Evolutionary conservation across 768 basidiomycete genomes (phyloP).

Genomic region (Lyophyllum decastes): DNA sequence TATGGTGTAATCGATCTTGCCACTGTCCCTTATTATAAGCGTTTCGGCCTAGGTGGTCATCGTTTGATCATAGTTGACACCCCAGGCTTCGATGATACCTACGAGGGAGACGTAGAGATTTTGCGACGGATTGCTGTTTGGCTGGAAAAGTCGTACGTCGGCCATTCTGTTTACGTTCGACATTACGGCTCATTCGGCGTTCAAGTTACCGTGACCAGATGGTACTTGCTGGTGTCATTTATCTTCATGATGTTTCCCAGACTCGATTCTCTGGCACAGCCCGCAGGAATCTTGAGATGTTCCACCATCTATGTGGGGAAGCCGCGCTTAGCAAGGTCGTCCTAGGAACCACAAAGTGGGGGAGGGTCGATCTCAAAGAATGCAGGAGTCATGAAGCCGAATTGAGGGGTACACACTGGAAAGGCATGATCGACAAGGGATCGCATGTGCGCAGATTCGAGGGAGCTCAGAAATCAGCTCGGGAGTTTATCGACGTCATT

Average conservation of each 20-base stretch:
- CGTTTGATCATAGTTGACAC: slow-evolving; percentile 22
- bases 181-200: background rate
- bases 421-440: background rate
- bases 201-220: background rate
- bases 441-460: background rate
- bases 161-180: background rate
- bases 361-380: background rate
- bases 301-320: slow-evolving; percentile 5
- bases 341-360: background rate
- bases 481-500: background rate
- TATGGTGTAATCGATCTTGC: background rate
- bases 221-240: slow-evolving; percentile 7
- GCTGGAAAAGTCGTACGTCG: slow-evolving; percentile 9
- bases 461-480: background rate
- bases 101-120: slow-evolving; percentile 17
- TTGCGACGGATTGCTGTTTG: slow-evolving; percentile 20
- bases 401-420: background rate
- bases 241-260: slow-evolving; percentile 5
- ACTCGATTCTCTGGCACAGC: background rate
- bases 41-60: background rate
- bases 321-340: background rate
- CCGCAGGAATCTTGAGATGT: background rate
- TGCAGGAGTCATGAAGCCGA: background rate
- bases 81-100: slow-evolving; percentile 24
- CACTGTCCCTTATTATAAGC: background rate